Evolutionary conservation across 371 early-diverging fungal genomes (phyloP), one percentile per base, ranked within the genome.

Genomic region (Mortierella sp.): DNA sequence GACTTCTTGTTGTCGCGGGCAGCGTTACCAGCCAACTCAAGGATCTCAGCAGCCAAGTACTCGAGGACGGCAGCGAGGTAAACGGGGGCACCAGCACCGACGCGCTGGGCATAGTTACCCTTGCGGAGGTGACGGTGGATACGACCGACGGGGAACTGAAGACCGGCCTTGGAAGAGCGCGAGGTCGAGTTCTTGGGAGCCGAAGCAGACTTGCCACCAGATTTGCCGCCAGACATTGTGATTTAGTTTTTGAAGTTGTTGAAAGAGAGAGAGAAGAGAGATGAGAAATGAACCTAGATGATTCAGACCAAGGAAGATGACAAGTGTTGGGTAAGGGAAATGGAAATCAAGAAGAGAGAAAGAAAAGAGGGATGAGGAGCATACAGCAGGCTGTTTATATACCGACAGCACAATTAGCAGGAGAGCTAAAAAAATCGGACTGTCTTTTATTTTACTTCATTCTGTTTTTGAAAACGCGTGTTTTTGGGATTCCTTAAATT

Each of bases 101-200:
- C 90, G 87, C 96, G 93, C 82, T 93, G 94, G 66, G 96, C 95
- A 82, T 96, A 96, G 92, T 95, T 95, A 69, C 96, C 96, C 85
- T 93, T 93, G 80, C 96, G 92, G 66, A 97, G 87, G 59, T 93
- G 90, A 89, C 97, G 93, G 84, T 96, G 96, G 80, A 97, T 91
- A 93, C 98, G 95, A 82, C 95, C 96, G 72, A 95, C 96, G 67
- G 98, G 98, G 91, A 96, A 96, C 81, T 95, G 93, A 71, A 94
- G 91, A 84, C 94, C 94, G 72, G 94, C 94, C 83, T 92, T 91
- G 72, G 89, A 72, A 32, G 95, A 95, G 76, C 84, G 87, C 42
- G 80, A 73, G 71, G 85, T 80, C 75, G 81, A 72, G 73, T 83
- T 78, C 79, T 84, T 81, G 75, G 85, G 58, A 64, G 84, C 86